Base-by-base conservation (phyloP, 1,284 basidiomycete species). In the Blastosporella zonata region DNA sequence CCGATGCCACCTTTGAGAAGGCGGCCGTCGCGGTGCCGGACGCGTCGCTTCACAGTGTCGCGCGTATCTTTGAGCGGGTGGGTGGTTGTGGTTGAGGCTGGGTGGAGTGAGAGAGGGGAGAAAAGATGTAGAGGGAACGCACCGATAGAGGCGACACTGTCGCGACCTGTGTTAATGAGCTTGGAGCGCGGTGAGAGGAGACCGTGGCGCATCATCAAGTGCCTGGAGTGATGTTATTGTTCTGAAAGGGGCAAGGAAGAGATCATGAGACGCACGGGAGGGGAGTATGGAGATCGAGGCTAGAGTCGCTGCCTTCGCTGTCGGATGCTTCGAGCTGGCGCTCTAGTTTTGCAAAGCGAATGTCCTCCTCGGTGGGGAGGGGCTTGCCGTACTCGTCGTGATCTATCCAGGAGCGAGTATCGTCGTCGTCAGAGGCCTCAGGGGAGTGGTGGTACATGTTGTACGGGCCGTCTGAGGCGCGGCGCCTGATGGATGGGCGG, bases 171-270 rank as follows among this genome's bases (percentile, higher is more conserved):
- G 7, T 34, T 21, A 17, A 90, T 65, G 3, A 89, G 65, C 54
- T 86, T 89, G 0, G 88, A 90, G 49, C 79, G 71, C 0, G 87
- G 84, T 2, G 87, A 90, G 17, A 90, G 73, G 45, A 89, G 69
- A 1, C 87, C 87, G 51, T 88, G 79, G 12, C 79, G 76, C 23
- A 90, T 67, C 82, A 90, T 87, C 27, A 90, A 65, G 58, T 85
- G 77, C 6, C 87, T 89, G 45, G 20, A 9, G 22, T 23, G 47
- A 17, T 29, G 21, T 18, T 15, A 10, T 25, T 10, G 23, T 25
- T 25, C 13, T 28, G 45, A 9, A 29, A 6, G 13, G 10, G 6
- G 21, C 25, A 18, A 43, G 1, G 31, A 50, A 15, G 35, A 43
- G 33, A 47, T 45, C 28, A 25, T 47, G 39, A 49, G 3, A 82